Percentiles rank a stretch among this genome's conserved stretches.
Conservation (phyloP, 805 yeast genomes). For the Starmerella geochares region DNA sequence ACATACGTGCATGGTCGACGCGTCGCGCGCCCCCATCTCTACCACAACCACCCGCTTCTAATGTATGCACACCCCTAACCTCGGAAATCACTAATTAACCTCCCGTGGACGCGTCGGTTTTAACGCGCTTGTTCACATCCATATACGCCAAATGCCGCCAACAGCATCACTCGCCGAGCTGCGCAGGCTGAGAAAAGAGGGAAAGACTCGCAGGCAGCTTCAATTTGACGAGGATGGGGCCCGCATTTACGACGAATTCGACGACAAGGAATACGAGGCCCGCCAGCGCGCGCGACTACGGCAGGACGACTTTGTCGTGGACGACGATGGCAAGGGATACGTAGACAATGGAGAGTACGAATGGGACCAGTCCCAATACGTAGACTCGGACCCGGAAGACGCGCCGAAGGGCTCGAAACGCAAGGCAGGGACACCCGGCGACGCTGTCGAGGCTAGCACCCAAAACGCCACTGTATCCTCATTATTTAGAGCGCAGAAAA, state of each 20-base stretch:
- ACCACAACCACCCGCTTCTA: neutral
- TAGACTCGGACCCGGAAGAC: conserved; percentile 30
- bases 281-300: conserved; percentile 70
- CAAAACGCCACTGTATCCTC: conserved; percentile 31
- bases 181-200: conserved; percentile 27
- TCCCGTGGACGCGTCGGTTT: neutral
- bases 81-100: neutral
- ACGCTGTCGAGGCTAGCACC: conserved; percentile 33
- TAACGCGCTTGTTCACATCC: neutral
- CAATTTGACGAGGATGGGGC: conserved; percentile 42
- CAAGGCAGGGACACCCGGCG: too few relatives aligned
- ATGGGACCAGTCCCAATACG: conserved; percentile 47
- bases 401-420: conserved; percentile 25
- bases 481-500: conserved; percentile 27
- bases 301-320: conserved; percentile 88
- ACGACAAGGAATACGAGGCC: conserved; percentile 64
- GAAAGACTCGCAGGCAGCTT: conserved; percentile 38
- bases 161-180: conserved; percentile 17
- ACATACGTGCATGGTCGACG: too few relatives aligned
- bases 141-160: neutral
- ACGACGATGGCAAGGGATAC: conserved; percentile 88
- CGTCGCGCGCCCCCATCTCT: neutral
- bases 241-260: conserved; percentile 77
- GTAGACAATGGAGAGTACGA: conserved; percentile 89
- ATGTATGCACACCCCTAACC: neutral